Base-by-base conservation (phyloP, 1,284 basidiomycete genomes). In the Phenoliferia sp. region DNA sequence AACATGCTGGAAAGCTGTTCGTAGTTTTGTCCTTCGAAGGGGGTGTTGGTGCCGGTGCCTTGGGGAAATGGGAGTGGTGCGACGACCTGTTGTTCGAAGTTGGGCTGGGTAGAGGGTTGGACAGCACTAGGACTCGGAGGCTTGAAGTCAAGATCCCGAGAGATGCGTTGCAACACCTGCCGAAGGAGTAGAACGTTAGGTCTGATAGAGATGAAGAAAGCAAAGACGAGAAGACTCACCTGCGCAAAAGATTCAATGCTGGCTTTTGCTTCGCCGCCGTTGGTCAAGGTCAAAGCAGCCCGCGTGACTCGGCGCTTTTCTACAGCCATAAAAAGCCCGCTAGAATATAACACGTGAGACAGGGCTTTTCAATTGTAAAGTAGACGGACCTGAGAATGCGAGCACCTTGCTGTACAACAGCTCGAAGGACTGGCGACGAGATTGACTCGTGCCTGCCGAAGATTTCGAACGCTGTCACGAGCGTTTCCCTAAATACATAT, bases 311-410 rank as follows among this genome's bases (percentile, higher is more conserved):
- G 59, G 0, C 68, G 66, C 50, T 68, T 65, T 15, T 72, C 68
- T 22, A 60, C 66, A 3, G 66, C 71, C 57, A 68, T 62, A 56
- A 72, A 70, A 3, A 72, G 55, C 1, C 71, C 71, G 44, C 64
- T 66, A 48, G 22, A 12, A 19, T 12, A 44, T 50, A 6, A 56
- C 28, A 26, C 22, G 55, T 32, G 29, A 57, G 55, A 2, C 9
- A 15, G 17, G 29, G 17, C 3, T 19, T 12, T 31, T 3, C 4
- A 32, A n/a, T 4, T 17, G 32, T 33, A 10, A 33, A 36, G 39
- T 29, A 44, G 4, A 28, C 66, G 33, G 12, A 67, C 66, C 66
- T 63, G 22, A 72, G 48, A 39, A 72, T 68, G 29, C 56, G 61
- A n/a, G 29, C 15, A 2, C 71, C 71, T 7, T 62, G 64, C 34